phyloP scores from a whole-genome alignment of 2,329 filamentous ascomycete species.

The Beauveria brongniartii region DNA sequence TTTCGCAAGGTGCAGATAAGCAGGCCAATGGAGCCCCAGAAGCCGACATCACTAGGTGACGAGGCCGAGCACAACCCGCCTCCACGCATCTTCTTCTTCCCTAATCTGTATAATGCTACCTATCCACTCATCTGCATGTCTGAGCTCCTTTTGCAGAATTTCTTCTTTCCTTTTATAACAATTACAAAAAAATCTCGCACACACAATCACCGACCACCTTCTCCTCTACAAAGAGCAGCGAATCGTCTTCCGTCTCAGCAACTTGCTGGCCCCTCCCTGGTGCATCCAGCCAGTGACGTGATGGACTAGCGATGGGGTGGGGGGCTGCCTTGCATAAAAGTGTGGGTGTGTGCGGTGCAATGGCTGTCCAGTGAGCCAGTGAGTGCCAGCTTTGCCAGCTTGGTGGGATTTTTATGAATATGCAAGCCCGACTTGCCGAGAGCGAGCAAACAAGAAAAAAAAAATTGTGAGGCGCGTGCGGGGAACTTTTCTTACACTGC shows the following conservation, averaged over 20 bases:
- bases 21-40: not conserved
- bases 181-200: not conserved
- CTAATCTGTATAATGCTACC: too few relatives aligned
- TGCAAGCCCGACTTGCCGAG: not conserved
- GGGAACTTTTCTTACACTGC: not conserved
- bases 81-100: not conserved
- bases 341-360: not conserved
- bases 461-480: not conserved
- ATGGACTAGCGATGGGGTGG: not conserved
- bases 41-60: not conserved
- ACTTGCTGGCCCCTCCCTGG: not conserved
- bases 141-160: not conserved
- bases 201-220: too few relatives aligned
- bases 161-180: not conserved
- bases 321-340: not conserved
- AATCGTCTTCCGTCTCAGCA: not conserved
- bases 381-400: too few relatives aligned
- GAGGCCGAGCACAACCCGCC: not conserved
- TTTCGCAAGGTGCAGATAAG: not conserved
- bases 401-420: not conserved
- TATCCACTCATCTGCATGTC: not conserved
- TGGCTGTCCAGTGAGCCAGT: not conserved
- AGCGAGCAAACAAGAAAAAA: not conserved
- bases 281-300: constrained; percentile 7
- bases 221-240: not conserved